Base-by-base conservation (phyloP, 1,284 basidiomycete species). In the Leccinum pachyderme region DNA sequence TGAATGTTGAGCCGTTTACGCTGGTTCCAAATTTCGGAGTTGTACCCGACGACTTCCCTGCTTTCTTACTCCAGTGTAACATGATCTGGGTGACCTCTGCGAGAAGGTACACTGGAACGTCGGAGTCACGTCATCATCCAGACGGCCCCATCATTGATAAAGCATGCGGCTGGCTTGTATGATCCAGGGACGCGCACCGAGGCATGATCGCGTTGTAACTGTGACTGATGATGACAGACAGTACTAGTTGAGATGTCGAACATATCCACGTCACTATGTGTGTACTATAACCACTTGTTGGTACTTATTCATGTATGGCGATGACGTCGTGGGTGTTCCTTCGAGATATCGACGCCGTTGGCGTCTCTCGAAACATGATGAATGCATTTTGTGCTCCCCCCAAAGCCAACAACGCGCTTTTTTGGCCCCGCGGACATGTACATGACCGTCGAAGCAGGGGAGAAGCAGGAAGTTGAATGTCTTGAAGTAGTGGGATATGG, bases 341-440 rank as follows among this genome's bases (percentile, higher is more conserved):
- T 45, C 18, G n/a, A 8, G 18, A 25, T 27, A 44, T 44, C 22
- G 37, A 22, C 37, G 37, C 37, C 28, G 12, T 25, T n/a, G 7
- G 28, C 28, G 18, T 47, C 3, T 31, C 29, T 31, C 46, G 46
- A 47, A 31, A 47, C 46, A 47, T 22, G 9, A 33, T 7, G 27
- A 22, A 24, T 18, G 22, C 2, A 18, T 25, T 15, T 24, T 31
- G 22, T 32, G 22, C 8, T 44, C 52, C 22, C 53, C 53, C 54
- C 53, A 18, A 31, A 15, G 13, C 6, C n/a, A 28, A 33, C 15
- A 27, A 15, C 35, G 27, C 24, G 25, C n/a, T 27, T 35, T 24
- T 28, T 54, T 45, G 53, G 9, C 15, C 53, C 54, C 54, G 53
- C 43, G 54, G 53, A 54, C 29, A 54, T 41, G 35, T 8, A 54